Evolutionary conservation across 2,329 filamentous ascomycete genomes (phyloP).

Genomic region (Ceratocystis cubensis): DNA sequence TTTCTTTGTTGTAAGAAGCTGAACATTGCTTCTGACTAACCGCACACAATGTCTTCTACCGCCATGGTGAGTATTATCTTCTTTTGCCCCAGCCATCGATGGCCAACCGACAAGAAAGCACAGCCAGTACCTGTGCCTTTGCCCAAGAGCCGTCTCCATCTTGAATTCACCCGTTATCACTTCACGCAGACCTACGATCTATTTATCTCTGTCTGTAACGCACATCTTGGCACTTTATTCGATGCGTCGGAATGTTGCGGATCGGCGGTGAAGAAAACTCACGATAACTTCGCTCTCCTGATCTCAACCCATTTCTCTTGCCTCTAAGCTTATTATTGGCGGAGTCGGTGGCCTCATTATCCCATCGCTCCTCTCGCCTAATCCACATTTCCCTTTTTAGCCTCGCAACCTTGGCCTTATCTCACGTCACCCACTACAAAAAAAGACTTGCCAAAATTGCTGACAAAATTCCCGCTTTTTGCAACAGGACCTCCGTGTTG

Average conservation of each 20-base stretch:
- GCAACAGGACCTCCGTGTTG: conserved; percentile 84
- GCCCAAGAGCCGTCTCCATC: background rate
- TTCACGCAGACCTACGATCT: background rate
- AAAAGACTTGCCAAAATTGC: background rate
- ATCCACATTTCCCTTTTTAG: background rate
- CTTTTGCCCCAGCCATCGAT: background rate
- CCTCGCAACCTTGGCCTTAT: background rate
- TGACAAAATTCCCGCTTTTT: conserved; percentile 7
- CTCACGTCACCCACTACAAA: background rate
- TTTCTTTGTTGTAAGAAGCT: background rate
- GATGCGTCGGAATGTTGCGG: background rate
- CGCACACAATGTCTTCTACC: conserved; percentile 15
- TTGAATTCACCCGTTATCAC: background rate
- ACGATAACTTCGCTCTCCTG: background rate
- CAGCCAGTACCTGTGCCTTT: background rate
- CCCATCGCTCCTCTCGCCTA: background rate
- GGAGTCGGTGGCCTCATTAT: conserved; percentile 3
- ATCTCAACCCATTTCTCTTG: background rate
- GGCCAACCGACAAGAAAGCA: background rate
- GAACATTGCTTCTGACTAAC: background rate
- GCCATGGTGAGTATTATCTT: conserved; percentile 15
- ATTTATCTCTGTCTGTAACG: background rate
- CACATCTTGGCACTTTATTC: background rate
- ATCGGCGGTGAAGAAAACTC: background rate
- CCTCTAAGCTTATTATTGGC: background rate